Evolutionary conservation across 2,329 filamentous ascomycete species (phyloP), one percentile per base, ranked within the genome.

Genomic region (Byssothecium circinans): DNA sequence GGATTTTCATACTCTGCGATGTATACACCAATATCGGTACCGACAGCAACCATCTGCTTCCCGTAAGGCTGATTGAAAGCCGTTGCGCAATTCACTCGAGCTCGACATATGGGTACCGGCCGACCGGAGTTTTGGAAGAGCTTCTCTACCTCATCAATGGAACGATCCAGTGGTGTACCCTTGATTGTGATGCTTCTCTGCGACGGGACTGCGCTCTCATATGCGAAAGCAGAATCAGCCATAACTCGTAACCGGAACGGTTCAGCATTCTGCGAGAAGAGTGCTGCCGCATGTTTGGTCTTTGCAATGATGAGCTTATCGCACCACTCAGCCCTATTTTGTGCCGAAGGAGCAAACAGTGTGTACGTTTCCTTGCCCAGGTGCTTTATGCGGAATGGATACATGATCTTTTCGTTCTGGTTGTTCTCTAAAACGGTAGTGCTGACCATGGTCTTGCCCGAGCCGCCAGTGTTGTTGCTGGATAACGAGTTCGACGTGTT

Each of bases 381-480:
- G 74, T 99, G 94, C 74, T 96, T 96, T 67, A 99, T 84, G 57
- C 86, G 86, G 82, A 99, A 99, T 0, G 95, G 94, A 67, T 91
- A 99, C 60, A 99, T 74, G 37, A 94, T 88, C 65, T 78, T 77
- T 22, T 89, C 86, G 56, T 95, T 89, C 53, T 83, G 87, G 22
- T 79, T 74, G 27, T 64, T 64, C 4, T 84, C 83, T 15, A 81
- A 65, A 2, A 74, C 71, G 1, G 75, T 78, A 10, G 67, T 70
- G 6, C 75, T 70, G 11, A 76, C 74, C 38, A 80, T 66, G 1
- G 74, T 76, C 43, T 76, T 77, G 14, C 71, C 70, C 2, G 85
- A 84, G 23, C 74, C 76, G 7, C 83, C 75, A 3, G 75, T 74
- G 20, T 22, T 25, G 29, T 72, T 71, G 15, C 72, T 60, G 4